These are phyloP conservation scores for Lentinula boryana DNA, from an alignment of 768 basidiomycete genomes.

Conservation along the genomic window DNA sequence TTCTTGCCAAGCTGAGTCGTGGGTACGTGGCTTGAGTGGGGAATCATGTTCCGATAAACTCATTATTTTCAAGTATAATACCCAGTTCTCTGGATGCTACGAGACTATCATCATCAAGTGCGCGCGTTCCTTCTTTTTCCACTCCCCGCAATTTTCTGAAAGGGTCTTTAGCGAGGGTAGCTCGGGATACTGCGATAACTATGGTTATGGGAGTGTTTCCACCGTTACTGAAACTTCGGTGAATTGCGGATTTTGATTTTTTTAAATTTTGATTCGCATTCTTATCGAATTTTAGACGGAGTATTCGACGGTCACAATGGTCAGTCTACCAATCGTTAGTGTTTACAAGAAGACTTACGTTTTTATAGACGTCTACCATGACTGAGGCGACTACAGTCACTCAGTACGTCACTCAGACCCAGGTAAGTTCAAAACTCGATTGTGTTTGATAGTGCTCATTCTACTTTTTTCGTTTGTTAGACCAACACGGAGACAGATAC, in stretches of 20 bases:
- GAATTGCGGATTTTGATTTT: neutral
- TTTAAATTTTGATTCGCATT: neutral
- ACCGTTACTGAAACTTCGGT: slow-evolving; percentile 24
- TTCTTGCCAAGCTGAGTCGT: slow-evolving; percentile 45
- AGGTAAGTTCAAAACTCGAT: slow-evolving; percentile 16
- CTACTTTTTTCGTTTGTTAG: neutral
- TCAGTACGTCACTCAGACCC: slow-evolving; percentile 34
- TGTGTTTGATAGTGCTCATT: slow-evolving; percentile 11
- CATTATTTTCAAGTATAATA: slow-evolving; percentile 25
- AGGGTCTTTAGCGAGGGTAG: slow-evolving; percentile 7
- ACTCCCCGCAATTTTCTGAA: neutral
- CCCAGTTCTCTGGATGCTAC: slow-evolving; percentile 48
- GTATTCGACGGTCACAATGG: slow-evolving; percentile 9
- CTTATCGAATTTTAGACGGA: slow-evolving; percentile 5
- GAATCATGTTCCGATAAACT: neutral
- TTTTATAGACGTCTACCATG: slow-evolving; percentile 27
- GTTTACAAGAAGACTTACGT: neutral
- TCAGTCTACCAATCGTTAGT: slow-evolving; percentile 7
- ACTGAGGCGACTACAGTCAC: slow-evolving; percentile 33
- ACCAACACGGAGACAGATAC: slow-evolving; percentile 10
- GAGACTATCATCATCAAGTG: slow-evolving; percentile 57
- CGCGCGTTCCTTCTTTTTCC: slow-evolving; percentile 4
- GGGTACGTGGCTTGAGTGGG: slow-evolving; percentile 40
- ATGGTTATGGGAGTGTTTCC: slow-evolving; percentile 16
- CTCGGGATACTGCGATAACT: slow-evolving; percentile 15